Conservation (phyloP, 257 asterid species). For the Plantago ovata region DNA sequence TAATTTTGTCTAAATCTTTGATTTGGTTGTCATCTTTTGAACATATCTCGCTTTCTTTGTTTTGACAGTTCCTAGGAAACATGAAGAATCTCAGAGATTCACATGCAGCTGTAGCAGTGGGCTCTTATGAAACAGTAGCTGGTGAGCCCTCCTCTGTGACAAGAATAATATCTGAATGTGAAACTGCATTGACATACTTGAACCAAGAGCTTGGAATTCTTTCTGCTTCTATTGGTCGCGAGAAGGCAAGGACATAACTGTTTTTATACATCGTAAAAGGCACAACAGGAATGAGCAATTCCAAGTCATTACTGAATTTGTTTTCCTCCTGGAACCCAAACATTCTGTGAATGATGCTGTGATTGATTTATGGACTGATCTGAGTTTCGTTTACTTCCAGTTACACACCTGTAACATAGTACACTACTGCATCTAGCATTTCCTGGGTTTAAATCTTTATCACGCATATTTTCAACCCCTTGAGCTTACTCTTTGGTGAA, state of each 20-base stretch:
- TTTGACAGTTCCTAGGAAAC: conserved; percentile 75
- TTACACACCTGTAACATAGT: too few relatives aligned
- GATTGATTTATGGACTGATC: not conserved
- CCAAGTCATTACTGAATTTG: not conserved
- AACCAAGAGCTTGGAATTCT: conserved; percentile 90
- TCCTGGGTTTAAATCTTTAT: too few relatives aligned
- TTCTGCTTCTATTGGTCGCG: conserved; percentile 11
- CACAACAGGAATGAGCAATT: not conserved
- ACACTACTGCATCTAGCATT: too few relatives aligned
- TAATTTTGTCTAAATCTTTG: too few relatives aligned
- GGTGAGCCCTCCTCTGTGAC: conserved; percentile 8
- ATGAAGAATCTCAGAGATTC: conserved; percentile 95
- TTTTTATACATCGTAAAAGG: conserved; percentile 1
- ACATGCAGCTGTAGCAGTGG: conserved; percentile 82
- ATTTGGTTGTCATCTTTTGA: not conserved
- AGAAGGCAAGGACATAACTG: not conserved
- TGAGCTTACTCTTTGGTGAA: too few relatives aligned
- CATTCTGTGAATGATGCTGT: not conserved
- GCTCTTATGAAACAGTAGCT: conserved; percentile 19
- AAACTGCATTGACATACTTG: conserved; percentile 61
- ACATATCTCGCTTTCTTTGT: not conserved
- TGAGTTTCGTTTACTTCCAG: not conserved
- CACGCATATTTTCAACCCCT: too few relatives aligned
- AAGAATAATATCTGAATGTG: conserved; percentile 10
- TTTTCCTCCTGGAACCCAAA: not conserved